Conservation (phyloP, 202 grass and related monocot species). For the Dendrocalamus latiflorus region DNA sequence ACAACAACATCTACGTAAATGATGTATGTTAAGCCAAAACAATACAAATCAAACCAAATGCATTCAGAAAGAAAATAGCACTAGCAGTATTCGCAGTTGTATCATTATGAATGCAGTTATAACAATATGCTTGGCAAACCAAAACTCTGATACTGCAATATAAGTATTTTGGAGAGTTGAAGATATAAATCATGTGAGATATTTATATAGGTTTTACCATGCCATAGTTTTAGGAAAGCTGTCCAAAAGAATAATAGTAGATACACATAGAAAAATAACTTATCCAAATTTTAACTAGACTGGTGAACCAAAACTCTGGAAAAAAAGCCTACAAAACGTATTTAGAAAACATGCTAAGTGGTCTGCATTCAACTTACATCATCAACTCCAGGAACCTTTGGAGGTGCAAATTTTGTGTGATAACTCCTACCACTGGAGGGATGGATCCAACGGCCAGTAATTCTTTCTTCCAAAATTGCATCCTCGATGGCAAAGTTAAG, state of each 20-base stretch:
- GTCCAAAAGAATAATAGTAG: not conserved
- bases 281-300: not conserved
- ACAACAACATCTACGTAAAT: not conserved
- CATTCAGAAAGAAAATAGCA: not conserved
- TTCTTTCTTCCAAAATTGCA: constrained; percentile 73
- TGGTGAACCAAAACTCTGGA: not conserved
- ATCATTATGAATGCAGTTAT: not conserved
- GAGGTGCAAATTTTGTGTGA: constrained; percentile 70
- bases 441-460: constrained; percentile 83
- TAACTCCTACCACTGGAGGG: constrained; percentile 65
- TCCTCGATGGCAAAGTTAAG: constrained; percentile 80
- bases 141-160: not conserved
- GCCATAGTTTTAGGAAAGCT: no score
- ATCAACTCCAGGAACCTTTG: constrained; percentile 56
- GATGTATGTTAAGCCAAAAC: not conserved
- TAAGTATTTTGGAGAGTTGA: no score
- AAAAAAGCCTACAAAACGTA: not conserved
- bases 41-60: not conserved
- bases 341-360: not conserved
- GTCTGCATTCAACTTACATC: constrained; percentile 54
- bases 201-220: no score
- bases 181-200: no score
- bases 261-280: not conserved
- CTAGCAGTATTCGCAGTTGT: not conserved
- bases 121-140: not conserved